These are phyloP conservation scores for Lentinula sp. DNA, from an alignment of 768 basidiomycete species.

Conservation along the genomic window DNA sequence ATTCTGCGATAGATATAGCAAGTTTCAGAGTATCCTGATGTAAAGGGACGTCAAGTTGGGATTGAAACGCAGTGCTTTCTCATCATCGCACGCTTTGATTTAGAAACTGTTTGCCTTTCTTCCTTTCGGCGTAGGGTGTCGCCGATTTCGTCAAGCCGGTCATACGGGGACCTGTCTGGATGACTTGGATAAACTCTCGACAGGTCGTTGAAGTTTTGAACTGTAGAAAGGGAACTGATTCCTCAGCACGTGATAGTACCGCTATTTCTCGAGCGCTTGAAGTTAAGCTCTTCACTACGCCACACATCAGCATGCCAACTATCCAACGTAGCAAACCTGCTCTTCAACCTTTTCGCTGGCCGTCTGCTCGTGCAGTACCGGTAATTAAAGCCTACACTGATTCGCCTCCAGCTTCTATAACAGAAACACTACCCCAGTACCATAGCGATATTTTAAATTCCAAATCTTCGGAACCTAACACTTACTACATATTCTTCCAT, in stretches of 20 bases:
- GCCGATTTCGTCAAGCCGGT: background rate
- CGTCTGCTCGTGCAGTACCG: background rate
- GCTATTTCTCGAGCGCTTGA: too few relatives aligned
- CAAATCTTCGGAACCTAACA: background rate
- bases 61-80: background rate
- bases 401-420: background rate
- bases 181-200: too few relatives aligned
- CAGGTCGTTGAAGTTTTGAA: background rate
- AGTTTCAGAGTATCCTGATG: constrained; percentile 40
- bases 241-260: too few relatives aligned
- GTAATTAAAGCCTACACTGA: background rate
- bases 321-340: background rate
- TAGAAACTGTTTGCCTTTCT: constrained; percentile 28
- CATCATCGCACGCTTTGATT: constrained; percentile 23
- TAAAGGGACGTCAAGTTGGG: constrained; percentile 10
- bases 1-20: constrained; percentile 39
- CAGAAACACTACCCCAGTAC: background rate
- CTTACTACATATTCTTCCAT: background rate
- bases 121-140: constrained; percentile 14
- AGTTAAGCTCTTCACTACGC: too few relatives aligned
- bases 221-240: too few relatives aligned
- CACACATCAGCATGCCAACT: too few relatives aligned
- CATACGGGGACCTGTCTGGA: background rate
- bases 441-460: background rate
- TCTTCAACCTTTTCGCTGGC: background rate